Base-by-base conservation (phyloP, 352 stramenopile genomes). In the Globisporangium ultimum region DNA sequence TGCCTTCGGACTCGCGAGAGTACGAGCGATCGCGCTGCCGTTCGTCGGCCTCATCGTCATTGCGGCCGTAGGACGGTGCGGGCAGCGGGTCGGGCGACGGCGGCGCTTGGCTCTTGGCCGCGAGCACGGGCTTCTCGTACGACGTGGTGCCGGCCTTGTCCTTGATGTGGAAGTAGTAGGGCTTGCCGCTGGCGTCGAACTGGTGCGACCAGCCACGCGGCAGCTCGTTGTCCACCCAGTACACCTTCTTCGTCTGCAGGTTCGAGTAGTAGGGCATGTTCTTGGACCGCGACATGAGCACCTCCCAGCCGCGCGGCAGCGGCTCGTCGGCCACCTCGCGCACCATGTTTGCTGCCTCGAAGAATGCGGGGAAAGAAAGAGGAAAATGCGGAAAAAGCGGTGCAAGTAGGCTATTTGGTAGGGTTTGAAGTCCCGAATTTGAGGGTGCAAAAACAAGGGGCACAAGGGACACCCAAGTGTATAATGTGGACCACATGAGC, bases 231-330 rank as follows among this genome's bases (percentile, higher is more conserved):
- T 93, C 81, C 46, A 89, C 77, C 83, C 84, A 95, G 65, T 93
- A 95, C 3, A 88, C 76, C 63, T 91, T 91, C 53, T 89, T 80
- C 46, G 68, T 83, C 66, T 79, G 73, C 48, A 64, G 58, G 59
- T 95, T 87, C 68, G 84, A 88, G 76, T 95, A 95, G 71, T 95
- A 95, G 55, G 81, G 80, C 71, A 86, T 78, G 68, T 88, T 88
- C 71, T 93, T 90, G 63, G 77, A 89, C 48, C 80, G 80, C 15
- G 83, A 93, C 76, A 89, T 92, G 52, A 66, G 66, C 57, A 94
- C 68, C 60, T 91, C 78, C 84, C 84, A 94, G 58, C 85, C 84
- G 22, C 62, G 36, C 3, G 84, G 84, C 59, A 94, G 61, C 58
- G 71, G 70, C 58, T 87, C 81, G 48, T 88, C 76, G 34, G 67